Base-by-base conservation (phyloP, 2,329 filamentous ascomycete genomes). In the Fusarium mundagurra region DNA sequence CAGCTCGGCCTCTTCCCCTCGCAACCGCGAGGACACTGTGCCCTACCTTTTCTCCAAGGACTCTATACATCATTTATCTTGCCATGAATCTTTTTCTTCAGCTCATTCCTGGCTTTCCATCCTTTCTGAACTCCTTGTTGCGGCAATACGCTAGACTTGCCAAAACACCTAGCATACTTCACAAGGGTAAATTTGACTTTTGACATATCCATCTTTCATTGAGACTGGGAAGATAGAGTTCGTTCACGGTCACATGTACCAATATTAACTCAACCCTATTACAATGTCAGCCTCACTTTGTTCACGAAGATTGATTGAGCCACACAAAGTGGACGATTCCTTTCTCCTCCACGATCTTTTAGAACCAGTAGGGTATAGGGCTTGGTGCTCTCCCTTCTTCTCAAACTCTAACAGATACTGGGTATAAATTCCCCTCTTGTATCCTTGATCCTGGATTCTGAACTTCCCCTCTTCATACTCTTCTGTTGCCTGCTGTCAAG, bases 301-400 rank as follows among this genome's bases (percentile, higher is more conserved):
- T 13, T 24, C 8, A 10, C 8, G 3, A 16, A 2, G 12, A 24
- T 11, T 6, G 17, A 3, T 16, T 10, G 6, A 16, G 3, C 0
- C 8, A 20, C 8, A 34, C 12, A 6, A 4, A 20, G 7, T 20
- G 18, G 18, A 7, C 2, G 6, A 12, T 11, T 38, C 36, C 3
- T 38, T 38, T 34, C 4, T 16, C n/a, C 12, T 34, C 48, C 31
- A 20, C 6, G 4, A 34, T 7, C 48, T 20, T 54, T 9, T 13
- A 2, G 24, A 54, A 29, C 13, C 24, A 14, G 2, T 29, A 54
- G 34, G 24, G 20, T 3, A 41, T 10, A 55, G 34, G 24, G 17
- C 17, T 57, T 18, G 3, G 8, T n/a, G 8, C 9, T n/a, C 16
- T 31, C 6, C 6, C n/a, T 7, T 22, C 2, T 24, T 20, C 20